Evolutionary conservation across 257 asterid genomes (phyloP), one percentile per base, ranked within the genome.

Genomic region (Petunia secreta): DNA sequence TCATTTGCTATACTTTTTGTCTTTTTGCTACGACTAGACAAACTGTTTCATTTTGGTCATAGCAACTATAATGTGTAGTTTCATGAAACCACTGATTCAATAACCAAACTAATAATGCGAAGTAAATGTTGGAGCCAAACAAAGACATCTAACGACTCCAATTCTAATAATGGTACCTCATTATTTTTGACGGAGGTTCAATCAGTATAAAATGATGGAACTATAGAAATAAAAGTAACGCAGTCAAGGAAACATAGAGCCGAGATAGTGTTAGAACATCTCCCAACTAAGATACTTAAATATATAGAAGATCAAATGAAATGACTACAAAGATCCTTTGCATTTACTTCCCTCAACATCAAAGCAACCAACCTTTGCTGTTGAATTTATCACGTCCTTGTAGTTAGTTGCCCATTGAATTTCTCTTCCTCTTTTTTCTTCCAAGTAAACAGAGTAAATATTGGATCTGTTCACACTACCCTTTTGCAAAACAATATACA

Each of bases 271-370:
- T 5, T 1, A 39, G 41, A 46, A 1, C 36, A 14, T 66, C 25
- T 2, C 53, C 53, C 6, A 11, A 54, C 2, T 50, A 8, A 13
- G 15, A 2, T 52, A 9, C 62, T 14, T 5, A 68, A 25, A 2
- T 15, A 71, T 11, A 38, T 1, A 6, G 44, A 11, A 48, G 25
- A 71, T 71, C 77, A 71, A 48, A 73, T 36, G 78, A 73, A 50
- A 50, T 5, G 78, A 50, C 62, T 14, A 50, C 78, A 73, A 73
- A 73, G 78, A 73, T 73, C 62, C 62, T 73, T 50, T 11, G 78
- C 78, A 48, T 73, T 73, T 50, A 73, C 36, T 73, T 16, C 78
- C 36, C 37, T 36, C 78, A 73, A 50, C 41, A 50, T 50, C 78
- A 50, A 48, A 50, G 52, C 62, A 60, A 50, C 62, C 78, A 2